A percentile compares a stretch with the other conserved stretches of the same genome.
These are phyloP conservation scores for Chrysopogon serrulatus DNA, from an alignment of 176 grass and related monocot genomes.

Conservation along the genomic window DNA sequence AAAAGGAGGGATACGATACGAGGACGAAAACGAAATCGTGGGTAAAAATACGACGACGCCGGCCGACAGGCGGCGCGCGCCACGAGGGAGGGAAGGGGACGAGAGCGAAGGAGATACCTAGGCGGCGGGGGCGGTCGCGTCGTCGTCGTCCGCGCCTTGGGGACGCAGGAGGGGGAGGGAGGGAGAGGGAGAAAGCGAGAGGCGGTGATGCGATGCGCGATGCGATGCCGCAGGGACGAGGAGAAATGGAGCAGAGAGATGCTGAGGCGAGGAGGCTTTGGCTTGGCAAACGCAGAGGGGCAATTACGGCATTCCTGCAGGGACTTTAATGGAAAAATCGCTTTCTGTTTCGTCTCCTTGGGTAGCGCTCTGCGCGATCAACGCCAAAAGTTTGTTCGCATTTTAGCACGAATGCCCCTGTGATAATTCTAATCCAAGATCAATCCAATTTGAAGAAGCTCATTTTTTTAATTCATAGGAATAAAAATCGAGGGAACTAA, in stretches of 20 bases:
- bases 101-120: background rate
- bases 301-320: background rate
- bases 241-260: conserved; percentile 35
- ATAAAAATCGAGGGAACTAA: background rate
- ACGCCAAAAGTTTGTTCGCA: background rate
- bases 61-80: background rate
- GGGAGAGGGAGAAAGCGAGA: conserved; percentile 25
- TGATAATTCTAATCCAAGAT: background rate
- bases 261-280: background rate
- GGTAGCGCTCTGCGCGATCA: background rate
- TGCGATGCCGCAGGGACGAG: conserved; percentile 1
- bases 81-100: background rate
- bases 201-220: conserved; percentile 28
- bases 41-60: background rate
- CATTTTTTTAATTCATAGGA: background rate
- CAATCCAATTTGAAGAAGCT: background rate
- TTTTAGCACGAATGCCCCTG: background rate
- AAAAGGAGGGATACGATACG: background rate
- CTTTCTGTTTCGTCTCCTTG: background rate
- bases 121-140: background rate
- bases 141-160: conserved; percentile 11
- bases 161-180: background rate
- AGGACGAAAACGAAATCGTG: background rate
- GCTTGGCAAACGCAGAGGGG: background rate
- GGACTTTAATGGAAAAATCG: background rate